Base-by-base conservation (phyloP, 2,329 filamentous ascomycete genomes). In the Pyrenochaeta sp. region DNA sequence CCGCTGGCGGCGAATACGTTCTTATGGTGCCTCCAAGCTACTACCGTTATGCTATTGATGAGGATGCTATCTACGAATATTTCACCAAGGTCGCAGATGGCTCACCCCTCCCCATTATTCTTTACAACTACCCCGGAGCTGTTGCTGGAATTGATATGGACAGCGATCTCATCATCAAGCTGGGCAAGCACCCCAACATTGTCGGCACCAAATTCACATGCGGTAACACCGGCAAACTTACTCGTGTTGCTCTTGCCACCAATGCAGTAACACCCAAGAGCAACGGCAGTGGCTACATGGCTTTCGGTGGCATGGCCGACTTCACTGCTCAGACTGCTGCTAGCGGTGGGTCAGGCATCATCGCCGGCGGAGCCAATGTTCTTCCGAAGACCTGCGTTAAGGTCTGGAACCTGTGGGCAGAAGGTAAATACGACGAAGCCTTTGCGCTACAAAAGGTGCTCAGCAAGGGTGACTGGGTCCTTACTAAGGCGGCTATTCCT, bases 91-190 rank as follows among this genome's bases (percentile, higher is more conserved):
- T 96, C 4, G 92, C 92, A 42, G 89, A 94, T 74, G 82, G 76
- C 33, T 90, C 87, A 45, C 88, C 90, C 4, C 78, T 95, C 7
- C 90, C 91, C n/a, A 75, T 96, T 49, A 85, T 96, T 60, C 80
- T 96, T 42, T 96, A 96, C 85, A 96, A 96, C 81, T 96, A 95
- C 79, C 92, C 92, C 0, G 91, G 91, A 45, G 92, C 91, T 44
- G 92, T 95, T 5, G 85, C 90, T 5, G 92, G 92, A 45, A 90
- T 96, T 69, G 92, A 96, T 75, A 89, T 96, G 85, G 91, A 95
- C 81, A 93, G 90, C 53, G 92, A 96, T 73, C 83, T 94, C 54
- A 85, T 96, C 68, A 91, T 95, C 79, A 85, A 84, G 72, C 85
- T 96, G 32, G 90, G 89, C 39, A 79, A 87, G 72, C 91, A 96